Evolutionary conservation across 768 basidiomycete species (phyloP).

Genomic region (Rhizopogon rudus): DNA sequence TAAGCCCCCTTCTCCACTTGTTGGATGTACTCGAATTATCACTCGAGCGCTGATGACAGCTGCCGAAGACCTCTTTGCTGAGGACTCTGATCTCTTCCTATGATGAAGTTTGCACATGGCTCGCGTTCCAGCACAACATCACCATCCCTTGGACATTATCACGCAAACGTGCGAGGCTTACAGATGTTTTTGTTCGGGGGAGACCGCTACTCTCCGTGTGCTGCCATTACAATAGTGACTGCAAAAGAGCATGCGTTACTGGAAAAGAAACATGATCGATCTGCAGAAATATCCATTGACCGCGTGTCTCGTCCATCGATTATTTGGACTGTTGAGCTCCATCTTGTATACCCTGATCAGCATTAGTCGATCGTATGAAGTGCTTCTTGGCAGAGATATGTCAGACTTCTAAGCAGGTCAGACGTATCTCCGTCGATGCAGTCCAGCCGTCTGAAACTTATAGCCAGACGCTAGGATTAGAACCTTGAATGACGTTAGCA

Average conservation of each 20-base stretch:
- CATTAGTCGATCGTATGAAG: constrained; percentile 63
- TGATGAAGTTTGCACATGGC: too few relatives aligned
- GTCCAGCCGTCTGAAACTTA: constrained; percentile 89
- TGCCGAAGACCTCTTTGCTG: too few relatives aligned
- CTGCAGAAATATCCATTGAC: constrained; percentile 67
- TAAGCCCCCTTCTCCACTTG: too few relatives aligned
- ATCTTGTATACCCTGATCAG: constrained; percentile 65
- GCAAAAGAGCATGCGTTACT: constrained; percentile 65
- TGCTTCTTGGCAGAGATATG: constrained; percentile 43
- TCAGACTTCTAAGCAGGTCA: background rate
- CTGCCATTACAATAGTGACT: too few relatives aligned
- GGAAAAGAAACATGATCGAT: constrained; percentile 63
- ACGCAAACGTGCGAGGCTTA: too few relatives aligned
- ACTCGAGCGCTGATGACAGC: too few relatives aligned
- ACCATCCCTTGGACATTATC: too few relatives aligned
- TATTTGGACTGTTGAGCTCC: constrained; percentile 68
- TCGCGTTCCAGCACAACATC: too few relatives aligned
- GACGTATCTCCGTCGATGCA: constrained; percentile 72
- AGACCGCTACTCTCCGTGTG: too few relatives aligned
- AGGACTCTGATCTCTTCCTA: too few relatives aligned
- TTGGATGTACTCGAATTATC: too few relatives aligned
- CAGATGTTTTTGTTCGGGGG: too few relatives aligned
- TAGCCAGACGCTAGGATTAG: constrained; percentile 61
- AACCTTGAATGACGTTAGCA: constrained; percentile 60
- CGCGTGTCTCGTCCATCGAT: constrained; percentile 61